Conservation (phyloP, 1,139 yeast species). For the Pneumocystis sp. region DNA sequence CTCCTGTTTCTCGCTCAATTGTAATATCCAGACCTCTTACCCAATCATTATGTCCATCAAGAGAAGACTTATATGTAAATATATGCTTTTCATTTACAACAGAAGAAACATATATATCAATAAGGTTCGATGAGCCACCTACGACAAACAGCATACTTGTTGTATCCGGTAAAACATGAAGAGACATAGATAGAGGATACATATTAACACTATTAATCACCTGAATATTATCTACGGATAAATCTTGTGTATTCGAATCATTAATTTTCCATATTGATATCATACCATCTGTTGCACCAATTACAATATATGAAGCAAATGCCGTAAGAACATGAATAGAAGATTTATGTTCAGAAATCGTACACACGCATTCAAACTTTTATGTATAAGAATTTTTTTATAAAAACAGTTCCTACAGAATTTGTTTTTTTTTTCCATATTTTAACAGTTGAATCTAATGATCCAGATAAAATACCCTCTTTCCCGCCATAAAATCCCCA, state of each 20-base stretch:
- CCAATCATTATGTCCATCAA: conserved; percentile 93
- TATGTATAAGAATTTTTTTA: conserved; percentile 14
- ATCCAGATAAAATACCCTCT: conserved; percentile 40
- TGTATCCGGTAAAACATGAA: conserved; percentile 29
- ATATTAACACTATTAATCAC: conserved; percentile 23
- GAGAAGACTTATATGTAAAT: conserved; percentile 30
- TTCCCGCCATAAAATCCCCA: conserved; percentile 17
- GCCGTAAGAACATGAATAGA: conserved; percentile 40
- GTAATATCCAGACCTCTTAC: conserved; percentile 56
- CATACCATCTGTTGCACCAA: conserved; percentile 56
- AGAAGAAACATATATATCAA: conserved; percentile 42
- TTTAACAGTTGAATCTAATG: conserved; percentile 48
- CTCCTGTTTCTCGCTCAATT: conserved; percentile 24
- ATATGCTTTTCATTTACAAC: conserved; percentile 13
- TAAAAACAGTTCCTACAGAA: conserved; percentile 10
- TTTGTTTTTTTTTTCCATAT: conserved; percentile 37
- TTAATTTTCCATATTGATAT: conserved; percentile 35
- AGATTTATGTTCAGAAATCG: conserved; percentile 29
- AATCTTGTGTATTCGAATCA: neutral
- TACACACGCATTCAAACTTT: conserved; percentile 16
- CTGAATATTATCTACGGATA: conserved; percentile 11
- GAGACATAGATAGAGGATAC: conserved; percentile 49
- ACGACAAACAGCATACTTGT: conserved; percentile 40
- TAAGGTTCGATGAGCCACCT: conserved; percentile 54
- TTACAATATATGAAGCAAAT: conserved; percentile 29